Evolutionary conservation across 257 asterid species (phyloP).

Genomic region (Leonotis leonurus): DNA sequence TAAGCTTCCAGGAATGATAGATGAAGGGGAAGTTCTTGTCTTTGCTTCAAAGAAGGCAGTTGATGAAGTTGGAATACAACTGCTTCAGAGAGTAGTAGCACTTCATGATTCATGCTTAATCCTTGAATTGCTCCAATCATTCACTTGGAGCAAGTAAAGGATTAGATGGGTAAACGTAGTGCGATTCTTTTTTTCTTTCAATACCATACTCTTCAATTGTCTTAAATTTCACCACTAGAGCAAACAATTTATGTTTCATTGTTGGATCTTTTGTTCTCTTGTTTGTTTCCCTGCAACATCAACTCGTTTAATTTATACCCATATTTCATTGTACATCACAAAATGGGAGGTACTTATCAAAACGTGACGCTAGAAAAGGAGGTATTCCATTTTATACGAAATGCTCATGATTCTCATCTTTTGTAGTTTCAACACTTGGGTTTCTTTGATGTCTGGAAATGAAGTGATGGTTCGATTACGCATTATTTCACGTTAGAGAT

Average conservation of each 20-base stretch:
- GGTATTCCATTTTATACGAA: conserved; percentile 41
- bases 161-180: too few species aligned
- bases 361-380: conserved; percentile 95
- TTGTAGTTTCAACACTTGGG: background rate
- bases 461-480: background rate
- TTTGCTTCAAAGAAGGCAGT: conserved; percentile 88
- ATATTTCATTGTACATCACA: conserved; percentile 38
- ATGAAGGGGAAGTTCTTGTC: conserved; percentile 86
- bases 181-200: too few species aligned
- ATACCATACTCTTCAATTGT: conserved; percentile 57
- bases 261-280: conserved; percentile 10
- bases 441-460: conserved; percentile 5
- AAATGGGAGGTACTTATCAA: conserved; percentile 97
- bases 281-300: background rate
- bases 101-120: conserved; percentile 95
- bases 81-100: conserved; percentile 63
- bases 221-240: too few species aligned
- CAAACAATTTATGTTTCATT: background rate
- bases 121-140: too few species aligned
- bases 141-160: too few species aligned
- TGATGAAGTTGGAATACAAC: conserved; percentile 76
- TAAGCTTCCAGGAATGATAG: conserved; percentile 81
- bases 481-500: background rate
- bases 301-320: conserved; percentile 25
- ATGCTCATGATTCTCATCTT: conserved; percentile 8